These are phyloP conservation scores for Lactarius akahatsu DNA, from an alignment of 768 basidiomycete genomes.

Conservation along the genomic window DNA sequence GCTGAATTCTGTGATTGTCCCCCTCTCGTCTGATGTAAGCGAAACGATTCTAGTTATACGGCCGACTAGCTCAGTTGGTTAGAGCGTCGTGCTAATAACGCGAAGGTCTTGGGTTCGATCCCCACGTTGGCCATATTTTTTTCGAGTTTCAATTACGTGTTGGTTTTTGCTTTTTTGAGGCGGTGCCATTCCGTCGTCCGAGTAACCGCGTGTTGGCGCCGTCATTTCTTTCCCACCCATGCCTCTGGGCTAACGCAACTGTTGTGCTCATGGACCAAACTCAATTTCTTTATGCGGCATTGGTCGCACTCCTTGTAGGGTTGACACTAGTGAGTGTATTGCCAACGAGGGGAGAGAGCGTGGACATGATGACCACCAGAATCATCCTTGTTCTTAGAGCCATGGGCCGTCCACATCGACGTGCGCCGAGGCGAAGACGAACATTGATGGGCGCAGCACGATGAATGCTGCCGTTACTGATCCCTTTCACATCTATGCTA, in stretches of 20 bases:
- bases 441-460: constrained; percentile 48
- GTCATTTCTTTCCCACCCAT: not conserved
- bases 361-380: constrained; percentile 54
- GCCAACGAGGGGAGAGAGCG: not conserved
- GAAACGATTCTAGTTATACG: constrained; percentile 28
- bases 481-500: constrained; percentile 12
- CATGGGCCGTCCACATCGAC: constrained; percentile 49
- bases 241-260: constrained; percentile 5
- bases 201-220: not conserved
- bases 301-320: constrained; percentile 10
- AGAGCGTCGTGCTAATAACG: constrained; percentile 85
- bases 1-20: not conserved
- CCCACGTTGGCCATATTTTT: constrained; percentile 33
- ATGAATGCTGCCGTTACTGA: constrained; percentile 43
- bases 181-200: not conserved
- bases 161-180: not conserved
- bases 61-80: constrained; percentile 94
- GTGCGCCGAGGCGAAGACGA: constrained; percentile 70
- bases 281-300: constrained; percentile 8
- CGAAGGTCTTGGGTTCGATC: constrained; percentile 36
- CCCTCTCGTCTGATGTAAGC: constrained; percentile 1
- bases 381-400: constrained; percentile 97
- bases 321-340: constrained; percentile 19
- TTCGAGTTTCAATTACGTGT: too few relatives aligned
- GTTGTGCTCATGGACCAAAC: constrained; percentile 16